phyloP scores from a whole-genome alignment of 2,329 filamentous ascomycete genomes.

The Coniochaeta sp. region DNA sequence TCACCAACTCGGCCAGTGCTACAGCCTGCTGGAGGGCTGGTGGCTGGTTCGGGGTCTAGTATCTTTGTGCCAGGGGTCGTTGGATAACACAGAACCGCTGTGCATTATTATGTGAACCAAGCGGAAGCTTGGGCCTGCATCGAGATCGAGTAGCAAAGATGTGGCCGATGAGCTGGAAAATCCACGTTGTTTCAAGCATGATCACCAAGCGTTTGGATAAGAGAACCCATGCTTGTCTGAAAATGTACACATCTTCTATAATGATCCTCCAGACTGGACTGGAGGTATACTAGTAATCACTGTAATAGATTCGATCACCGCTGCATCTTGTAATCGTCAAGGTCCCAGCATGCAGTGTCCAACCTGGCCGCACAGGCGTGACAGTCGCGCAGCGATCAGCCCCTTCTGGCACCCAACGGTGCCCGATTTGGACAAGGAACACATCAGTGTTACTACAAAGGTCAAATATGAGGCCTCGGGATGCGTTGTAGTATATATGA shows the following conservation, averaged over 20 bases:
- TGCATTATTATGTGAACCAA: background rate
- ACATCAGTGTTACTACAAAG: too few relatives aligned
- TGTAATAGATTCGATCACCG: background rate
- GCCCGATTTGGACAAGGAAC: too few relatives aligned
- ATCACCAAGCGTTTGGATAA: background rate
- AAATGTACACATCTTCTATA: background rate
- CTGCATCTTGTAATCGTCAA: background rate
- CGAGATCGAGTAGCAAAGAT: background rate
- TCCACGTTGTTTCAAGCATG: background rate
- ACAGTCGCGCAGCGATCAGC: background rate
- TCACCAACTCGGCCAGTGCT: constrained; percentile 23
- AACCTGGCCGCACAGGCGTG: background rate
- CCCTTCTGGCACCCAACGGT: too few relatives aligned
- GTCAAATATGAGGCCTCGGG: too few relatives aligned
- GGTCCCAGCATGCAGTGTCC: too few relatives aligned
- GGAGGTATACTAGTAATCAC: background rate
- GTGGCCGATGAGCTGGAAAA: background rate
- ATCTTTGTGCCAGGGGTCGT: background rate
- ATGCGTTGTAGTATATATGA: too few relatives aligned
- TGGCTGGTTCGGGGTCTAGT: constrained; percentile 22
- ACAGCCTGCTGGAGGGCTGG: constrained; percentile 27
- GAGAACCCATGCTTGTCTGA: background rate
- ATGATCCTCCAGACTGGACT: background rate
- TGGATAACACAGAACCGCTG: background rate
- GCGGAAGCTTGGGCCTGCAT: background rate